Evolutionary conservation across 306 rosid genomes (phyloP).

Genomic region (Casuarina cunninghamiana): DNA sequence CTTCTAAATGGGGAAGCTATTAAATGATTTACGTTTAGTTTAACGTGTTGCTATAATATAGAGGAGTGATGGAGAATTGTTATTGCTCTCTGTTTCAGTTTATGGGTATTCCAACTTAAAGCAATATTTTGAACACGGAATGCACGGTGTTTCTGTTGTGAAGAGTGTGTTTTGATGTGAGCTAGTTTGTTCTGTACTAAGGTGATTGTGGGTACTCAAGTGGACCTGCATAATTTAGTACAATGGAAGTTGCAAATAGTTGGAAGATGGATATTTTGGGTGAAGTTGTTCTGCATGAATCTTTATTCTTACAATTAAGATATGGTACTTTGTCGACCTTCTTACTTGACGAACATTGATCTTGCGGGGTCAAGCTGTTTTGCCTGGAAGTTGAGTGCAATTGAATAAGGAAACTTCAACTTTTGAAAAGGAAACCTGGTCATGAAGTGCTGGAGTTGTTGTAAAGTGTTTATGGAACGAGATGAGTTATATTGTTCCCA

Average conservation of each 20-base stretch:
- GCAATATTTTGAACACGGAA: constrained; percentile 9
- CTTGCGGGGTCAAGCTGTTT: background rate
- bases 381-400: background rate
- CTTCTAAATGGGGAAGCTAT: background rate
- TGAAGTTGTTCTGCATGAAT: constrained; percentile 31
- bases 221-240: constrained; percentile 10
- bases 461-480: background rate
- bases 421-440: background rate
- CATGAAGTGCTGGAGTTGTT: background rate
- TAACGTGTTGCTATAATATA: constrained; percentile 4
- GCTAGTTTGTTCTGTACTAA: background rate
- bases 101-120: constrained; percentile 19
- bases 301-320: background rate
- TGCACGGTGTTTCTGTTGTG: background rate
- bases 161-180: constrained; percentile 10
- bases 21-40: background rate
- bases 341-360: constrained; percentile 14
- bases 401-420: background rate
- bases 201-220: background rate
- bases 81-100: constrained; percentile 5
- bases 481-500: background rate
- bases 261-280: constrained; percentile 2
- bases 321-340: constrained; percentile 17
- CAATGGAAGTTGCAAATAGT: constrained; percentile 27
- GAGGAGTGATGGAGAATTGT: background rate